Conservation (phyloP, 2,329 filamentous ascomycete species). For the Sarocladiaceae sp. region DNA sequence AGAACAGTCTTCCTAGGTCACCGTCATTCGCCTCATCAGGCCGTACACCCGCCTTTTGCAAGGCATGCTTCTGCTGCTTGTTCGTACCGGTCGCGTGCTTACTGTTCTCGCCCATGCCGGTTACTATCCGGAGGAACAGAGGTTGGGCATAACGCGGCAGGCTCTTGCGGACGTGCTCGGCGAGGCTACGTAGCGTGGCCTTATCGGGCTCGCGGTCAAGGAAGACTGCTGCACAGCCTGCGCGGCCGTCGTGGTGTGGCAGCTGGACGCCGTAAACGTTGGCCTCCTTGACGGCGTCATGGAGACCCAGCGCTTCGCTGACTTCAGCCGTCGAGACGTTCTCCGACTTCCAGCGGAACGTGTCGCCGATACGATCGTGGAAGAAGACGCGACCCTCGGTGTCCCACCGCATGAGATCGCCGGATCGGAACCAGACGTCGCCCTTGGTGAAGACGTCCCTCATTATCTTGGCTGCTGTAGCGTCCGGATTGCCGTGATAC, state of each 20-base stretch:
- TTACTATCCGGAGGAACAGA: constrained; percentile 65
- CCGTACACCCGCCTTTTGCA: constrained; percentile 70
- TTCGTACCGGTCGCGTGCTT: constrained; percentile 73
- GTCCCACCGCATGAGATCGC: constrained; percentile 73
- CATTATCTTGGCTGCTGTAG: constrained; percentile 68
- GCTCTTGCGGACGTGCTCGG: constrained; percentile 45
- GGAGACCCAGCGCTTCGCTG: constrained; percentile 62
- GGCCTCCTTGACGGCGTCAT: constrained; percentile 63
- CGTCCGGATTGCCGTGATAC: constrained; percentile 68
- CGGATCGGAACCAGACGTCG: constrained; percentile 77
- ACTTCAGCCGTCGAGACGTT: constrained; percentile 82
- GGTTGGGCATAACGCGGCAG: constrained; percentile 73
- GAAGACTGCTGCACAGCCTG: constrained; percentile 70
- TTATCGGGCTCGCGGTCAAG: constrained; percentile 41
- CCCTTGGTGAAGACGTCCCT: constrained; percentile 66
- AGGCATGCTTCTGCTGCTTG: constrained; percentile 75
- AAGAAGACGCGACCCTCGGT: constrained; percentile 69
- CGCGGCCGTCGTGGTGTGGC: constrained; percentile 75
- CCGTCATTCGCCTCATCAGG: constrained; percentile 40
- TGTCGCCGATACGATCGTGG: constrained; percentile 73
- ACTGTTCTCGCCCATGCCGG: constrained; percentile 36
- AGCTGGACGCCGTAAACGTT: constrained; percentile 82
- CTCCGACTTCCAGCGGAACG: constrained; percentile 76
- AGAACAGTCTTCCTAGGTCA: constrained; percentile 47
- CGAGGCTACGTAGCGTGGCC: constrained; percentile 51